Evolutionary conservation across 164 flowering plant species (phyloP).

Genomic region (Vitis rupestris): DNA sequence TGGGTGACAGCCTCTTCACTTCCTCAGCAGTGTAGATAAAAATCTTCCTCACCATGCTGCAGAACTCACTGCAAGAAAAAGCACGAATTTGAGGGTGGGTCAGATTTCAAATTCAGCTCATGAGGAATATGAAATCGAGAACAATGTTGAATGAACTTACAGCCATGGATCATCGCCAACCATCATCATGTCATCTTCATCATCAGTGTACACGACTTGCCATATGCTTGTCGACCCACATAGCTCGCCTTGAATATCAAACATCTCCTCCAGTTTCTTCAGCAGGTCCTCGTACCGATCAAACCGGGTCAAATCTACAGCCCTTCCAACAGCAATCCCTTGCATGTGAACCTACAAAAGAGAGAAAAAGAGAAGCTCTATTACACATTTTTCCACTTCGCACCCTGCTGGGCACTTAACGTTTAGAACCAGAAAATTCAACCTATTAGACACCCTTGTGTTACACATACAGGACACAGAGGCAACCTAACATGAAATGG

Average conservation of each 20-base stretch:
- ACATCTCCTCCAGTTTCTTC: conserved; percentile 77
- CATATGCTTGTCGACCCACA: conserved; percentile 65
- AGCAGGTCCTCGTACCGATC: conserved; percentile 73
- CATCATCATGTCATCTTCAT: conserved; percentile 96
- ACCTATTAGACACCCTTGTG: no score
- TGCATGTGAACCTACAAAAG: conserved; percentile 80
- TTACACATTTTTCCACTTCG: no score
- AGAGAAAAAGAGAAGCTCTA: not conserved
- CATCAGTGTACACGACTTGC: conserved; percentile 89
- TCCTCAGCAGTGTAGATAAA: conserved; percentile 73
- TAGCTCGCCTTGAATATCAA: conserved; percentile 83
- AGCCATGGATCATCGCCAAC: conserved; percentile 98
- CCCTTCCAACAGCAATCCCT: conserved; percentile 88
- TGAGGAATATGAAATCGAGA: not conserved
- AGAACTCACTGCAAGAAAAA: conserved; percentile 67
- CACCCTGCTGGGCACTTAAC: no score
- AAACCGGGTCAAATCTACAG: conserved; percentile 70
- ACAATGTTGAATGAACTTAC: conserved; percentile 43
- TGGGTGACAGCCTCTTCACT: conserved; percentile 64
- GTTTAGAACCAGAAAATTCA: no score
- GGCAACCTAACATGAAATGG: not conserved
- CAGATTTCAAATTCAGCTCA: not conserved
- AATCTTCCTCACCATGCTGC: conserved; percentile 86
- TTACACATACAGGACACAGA: not conserved
- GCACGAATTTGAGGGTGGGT: not conserved